Evolutionary conservation across 805 yeast species (phyloP), one percentile per base, ranked within the genome.

Genomic region (Schwanniomyces sp.): DNA sequence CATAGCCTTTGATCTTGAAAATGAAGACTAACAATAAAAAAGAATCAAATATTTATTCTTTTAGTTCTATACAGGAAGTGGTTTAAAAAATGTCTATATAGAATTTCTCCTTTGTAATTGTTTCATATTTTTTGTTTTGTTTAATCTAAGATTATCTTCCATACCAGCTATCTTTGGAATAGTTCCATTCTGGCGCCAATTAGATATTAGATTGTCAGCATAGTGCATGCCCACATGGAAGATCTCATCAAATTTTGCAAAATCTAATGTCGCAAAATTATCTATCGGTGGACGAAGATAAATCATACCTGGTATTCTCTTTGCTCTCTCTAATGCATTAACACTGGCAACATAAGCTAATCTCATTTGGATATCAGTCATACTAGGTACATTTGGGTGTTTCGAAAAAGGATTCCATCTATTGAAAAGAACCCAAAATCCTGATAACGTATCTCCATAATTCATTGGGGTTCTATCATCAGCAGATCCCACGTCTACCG

Each of bases 221-320:
- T 88, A 92, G 3, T 76, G 77, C 9, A 82, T 72, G 2, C 98
- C 98, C 9, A 89, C 91, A 24, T 80, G 72, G 56, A 85, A 87
- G 43, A 94, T 90, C 64, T 91, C 97, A 54, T 88, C 95, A 63
- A 92, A 94, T 63, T 87, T 90, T 11, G 85, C 89, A 68, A 92
- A 92, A 58, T 92, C 99, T 41, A 94, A 74, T 0, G 98, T 94
- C 0, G 91, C 97, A 63, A 84, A 92, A 51, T 81, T 78, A 56
- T 92, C 97, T 57, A 94, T 88, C 0, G 99, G 99, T 4, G 99
- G 99, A 40, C 99, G 78, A 54, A 91, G 72, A 61, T 92, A 92
- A 7, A 88, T 72, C 10, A 94, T 92, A 0, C 96, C 96, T 0
- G 90, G 86, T 0, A 91, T 85, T 26, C 64, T 72, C 62, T 92